Evolutionary conservation across 768 basidiomycete genomes (phyloP).

Genomic region (Pleurotus ostreatus): DNA sequence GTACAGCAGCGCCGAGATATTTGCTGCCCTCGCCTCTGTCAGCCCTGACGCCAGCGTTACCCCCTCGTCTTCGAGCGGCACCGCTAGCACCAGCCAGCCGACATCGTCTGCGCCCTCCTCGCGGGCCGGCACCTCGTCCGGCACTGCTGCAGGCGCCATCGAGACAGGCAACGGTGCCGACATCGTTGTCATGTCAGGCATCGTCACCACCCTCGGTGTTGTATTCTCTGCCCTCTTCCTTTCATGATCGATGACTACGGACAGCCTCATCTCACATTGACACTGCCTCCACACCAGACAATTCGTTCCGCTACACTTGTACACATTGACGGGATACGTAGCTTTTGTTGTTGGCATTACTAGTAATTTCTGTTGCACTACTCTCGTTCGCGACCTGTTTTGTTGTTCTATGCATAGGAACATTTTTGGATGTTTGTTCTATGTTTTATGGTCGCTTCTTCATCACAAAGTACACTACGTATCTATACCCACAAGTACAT

Average conservation of each 20-base stretch:
- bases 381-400: background rate
- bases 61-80: constrained; percentile 1
- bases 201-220: constrained; percentile 14
- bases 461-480: no score
- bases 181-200: constrained; percentile 19
- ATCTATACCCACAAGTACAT: background rate
- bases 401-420: background rate
- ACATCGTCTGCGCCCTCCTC: background rate
- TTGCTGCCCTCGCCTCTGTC: background rate
- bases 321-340: background rate
- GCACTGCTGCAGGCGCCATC: constrained; percentile 6
- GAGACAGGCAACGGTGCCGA: constrained; percentile 15
- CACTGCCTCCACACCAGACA: background rate
- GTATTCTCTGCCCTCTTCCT: constrained; percentile 18
- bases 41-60: background rate
- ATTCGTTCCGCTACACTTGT: background rate
- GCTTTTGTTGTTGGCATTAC: no score
- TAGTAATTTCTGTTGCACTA: no score
- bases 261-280: background rate
- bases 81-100: background rate
- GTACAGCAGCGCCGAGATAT: constrained; percentile 9
- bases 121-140: background rate
- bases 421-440: no score
- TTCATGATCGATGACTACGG: constrained; percentile 12
- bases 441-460: no score